Evolutionary conservation across 2,329 filamentous ascomycete species (phyloP).

Genomic region (Colletotrichum musicola): DNA sequence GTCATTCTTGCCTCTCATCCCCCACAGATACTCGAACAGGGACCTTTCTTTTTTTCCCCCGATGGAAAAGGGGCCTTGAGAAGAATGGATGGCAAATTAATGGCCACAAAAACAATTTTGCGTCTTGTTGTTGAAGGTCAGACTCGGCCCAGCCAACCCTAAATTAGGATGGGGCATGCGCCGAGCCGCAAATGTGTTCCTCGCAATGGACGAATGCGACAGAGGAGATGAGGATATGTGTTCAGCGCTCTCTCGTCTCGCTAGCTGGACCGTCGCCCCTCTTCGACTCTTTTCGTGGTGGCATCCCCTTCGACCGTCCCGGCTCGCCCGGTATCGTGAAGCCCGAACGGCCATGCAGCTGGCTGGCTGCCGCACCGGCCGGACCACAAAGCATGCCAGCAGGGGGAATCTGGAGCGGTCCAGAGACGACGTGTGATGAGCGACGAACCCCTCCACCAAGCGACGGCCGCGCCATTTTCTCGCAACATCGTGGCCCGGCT

Average conservation of each 20-base stretch:
- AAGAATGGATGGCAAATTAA: too few relatives aligned
- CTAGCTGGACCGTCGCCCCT: too few relatives aligned
- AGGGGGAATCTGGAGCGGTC: slow-evolving; percentile 23
- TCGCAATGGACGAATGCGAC: slow-evolving; percentile 14
- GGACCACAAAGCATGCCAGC: neutral
- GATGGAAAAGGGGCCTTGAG: neutral
- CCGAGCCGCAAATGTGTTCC: slow-evolving; percentile 18
- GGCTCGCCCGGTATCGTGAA: slow-evolving; percentile 2
- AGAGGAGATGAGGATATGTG: slow-evolving; percentile 26
- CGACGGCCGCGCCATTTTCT: slow-evolving; percentile 20
- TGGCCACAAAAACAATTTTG: too few relatives aligned
- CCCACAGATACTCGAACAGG: neutral
- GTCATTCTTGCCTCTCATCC: neutral
- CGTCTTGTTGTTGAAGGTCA: neutral
- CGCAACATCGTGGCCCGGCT: slow-evolving; percentile 15
- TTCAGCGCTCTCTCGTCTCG: too few relatives aligned
- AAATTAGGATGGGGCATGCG: slow-evolving; percentile 12
- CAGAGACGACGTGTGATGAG: slow-evolving; percentile 11
- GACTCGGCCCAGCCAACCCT: neutral
- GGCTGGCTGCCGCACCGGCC: neutral
- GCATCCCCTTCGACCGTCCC: neutral
- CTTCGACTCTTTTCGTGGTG: neutral
- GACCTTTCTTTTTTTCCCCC: too few relatives aligned
- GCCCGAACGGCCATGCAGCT: neutral
- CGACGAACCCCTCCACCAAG: neutral